phyloP scores from a whole-genome alignment of 2,329 filamentous ascomycete species.

The Nothophaeocryptopus gaeumannii region DNA sequence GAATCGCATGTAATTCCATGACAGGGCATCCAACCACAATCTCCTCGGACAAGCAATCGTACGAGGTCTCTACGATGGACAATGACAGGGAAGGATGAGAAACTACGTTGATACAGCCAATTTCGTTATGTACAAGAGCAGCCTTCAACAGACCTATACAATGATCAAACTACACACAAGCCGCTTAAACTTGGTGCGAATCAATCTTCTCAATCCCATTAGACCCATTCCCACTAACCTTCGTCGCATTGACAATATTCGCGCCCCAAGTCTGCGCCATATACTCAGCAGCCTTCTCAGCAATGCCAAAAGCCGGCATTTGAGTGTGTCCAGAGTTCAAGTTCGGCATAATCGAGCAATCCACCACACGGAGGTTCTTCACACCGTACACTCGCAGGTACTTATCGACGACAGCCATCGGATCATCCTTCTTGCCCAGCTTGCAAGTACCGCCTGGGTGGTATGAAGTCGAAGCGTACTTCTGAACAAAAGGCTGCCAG shows the following conservation, averaged over 20 bases:
- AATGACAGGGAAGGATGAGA: too few relatives aligned
- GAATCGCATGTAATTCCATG: too few relatives aligned
- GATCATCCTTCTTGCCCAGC: constrained; percentile 52
- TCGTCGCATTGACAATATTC: background rate
- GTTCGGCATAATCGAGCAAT: constrained; percentile 53
- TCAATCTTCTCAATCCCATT: too few relatives aligned
- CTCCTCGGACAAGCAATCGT: too few relatives aligned
- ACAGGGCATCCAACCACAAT: too few relatives aligned
- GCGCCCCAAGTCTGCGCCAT: constrained; percentile 8
- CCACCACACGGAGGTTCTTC: constrained; percentile 53
- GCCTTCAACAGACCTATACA: too few relatives aligned
- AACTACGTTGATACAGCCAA: too few relatives aligned
- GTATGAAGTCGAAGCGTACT: constrained; percentile 49
- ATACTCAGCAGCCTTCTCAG: constrained; percentile 46
- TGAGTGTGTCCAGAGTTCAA: constrained; percentile 54
- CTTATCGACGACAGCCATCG: constrained; percentile 53
- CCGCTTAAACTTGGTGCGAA: too few relatives aligned
- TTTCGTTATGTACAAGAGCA: too few relatives aligned
- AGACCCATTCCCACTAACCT: too few relatives aligned
- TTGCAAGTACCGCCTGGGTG: constrained; percentile 58
- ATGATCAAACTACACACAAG: too few relatives aligned
- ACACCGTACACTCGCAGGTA: constrained; percentile 55
- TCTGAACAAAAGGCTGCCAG: constrained; percentile 57
- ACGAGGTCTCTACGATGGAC: too few relatives aligned
- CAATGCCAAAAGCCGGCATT: constrained; percentile 59